Evolutionary conservation across 805 yeast species (phyloP).

Genomic region (Metschnikowia kofuensis): DNA sequence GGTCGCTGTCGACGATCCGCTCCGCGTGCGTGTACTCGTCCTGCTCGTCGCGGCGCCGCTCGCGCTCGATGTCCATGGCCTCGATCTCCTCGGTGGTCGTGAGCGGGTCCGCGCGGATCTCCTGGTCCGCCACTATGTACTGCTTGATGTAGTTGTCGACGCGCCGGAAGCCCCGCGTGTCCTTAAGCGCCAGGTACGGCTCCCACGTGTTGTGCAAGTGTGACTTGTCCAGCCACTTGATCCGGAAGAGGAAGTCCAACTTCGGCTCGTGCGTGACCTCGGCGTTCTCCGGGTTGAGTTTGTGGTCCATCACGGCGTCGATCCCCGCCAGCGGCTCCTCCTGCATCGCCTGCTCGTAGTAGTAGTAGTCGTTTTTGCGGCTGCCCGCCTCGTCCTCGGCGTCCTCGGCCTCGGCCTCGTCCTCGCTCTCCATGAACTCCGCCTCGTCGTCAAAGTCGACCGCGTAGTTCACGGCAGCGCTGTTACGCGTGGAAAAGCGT

Average conservation of each 20-base stretch:
- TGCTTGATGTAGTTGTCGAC: constrained; percentile 89
- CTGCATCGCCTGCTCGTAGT: constrained; percentile 32
- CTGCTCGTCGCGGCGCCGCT: constrained; percentile 77
- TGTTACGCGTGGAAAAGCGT: constrained; percentile 75
- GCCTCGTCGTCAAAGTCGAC: constrained; percentile 45
- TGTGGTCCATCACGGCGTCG: constrained; percentile 42
- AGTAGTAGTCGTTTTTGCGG: constrained; percentile 21
- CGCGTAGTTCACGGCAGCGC: constrained; percentile 67
- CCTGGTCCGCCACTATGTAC: constrained; percentile 67
- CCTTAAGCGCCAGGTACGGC: constrained; percentile 50
- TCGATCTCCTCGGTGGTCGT: constrained; percentile 92
- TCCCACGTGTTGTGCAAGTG: constrained; percentile 98
- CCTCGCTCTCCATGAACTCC: too few species aligned
- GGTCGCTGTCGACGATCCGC: constrained; percentile 82
- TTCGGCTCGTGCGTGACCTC: constrained; percentile 53
- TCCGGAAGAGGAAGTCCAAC: constrained; percentile 51
- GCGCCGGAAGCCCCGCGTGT: constrained; percentile 72
- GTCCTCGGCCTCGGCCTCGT: too few species aligned
- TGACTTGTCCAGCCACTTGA: constrained; percentile 86
- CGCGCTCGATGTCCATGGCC: constrained; percentile 87
- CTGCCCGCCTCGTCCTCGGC: too few species aligned
- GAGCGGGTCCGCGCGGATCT: constrained; percentile 71
- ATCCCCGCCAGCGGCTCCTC: constrained; percentile 34
- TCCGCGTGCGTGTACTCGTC: constrained; percentile 85
- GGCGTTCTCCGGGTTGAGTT: constrained; percentile 32